phyloP scores from a whole-genome alignment of 352 stramenopile genomes.

The Phytophthora tentaculata region DNA sequence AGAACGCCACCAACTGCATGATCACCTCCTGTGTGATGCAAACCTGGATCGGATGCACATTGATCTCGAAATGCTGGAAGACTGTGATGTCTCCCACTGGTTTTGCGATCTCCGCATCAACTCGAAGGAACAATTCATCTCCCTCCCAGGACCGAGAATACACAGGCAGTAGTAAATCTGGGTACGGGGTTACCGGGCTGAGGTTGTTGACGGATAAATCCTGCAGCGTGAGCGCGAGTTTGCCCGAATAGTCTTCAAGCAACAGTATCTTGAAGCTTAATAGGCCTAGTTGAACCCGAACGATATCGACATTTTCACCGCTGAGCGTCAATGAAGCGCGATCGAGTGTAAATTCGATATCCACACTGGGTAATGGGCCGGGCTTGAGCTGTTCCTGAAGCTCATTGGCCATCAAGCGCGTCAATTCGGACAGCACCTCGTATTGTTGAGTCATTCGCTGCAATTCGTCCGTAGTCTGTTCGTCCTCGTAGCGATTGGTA shows the following conservation, averaged over 20 bases:
- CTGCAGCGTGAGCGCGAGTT: constrained; percentile 62
- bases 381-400: constrained; percentile 45
- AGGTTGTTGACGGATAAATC: constrained; percentile 72
- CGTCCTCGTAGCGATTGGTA: constrained; percentile 47
- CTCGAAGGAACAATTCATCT: constrained; percentile 70
- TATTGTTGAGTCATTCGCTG: constrained; percentile 52
- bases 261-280: constrained; percentile 73
- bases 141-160: constrained; percentile 60
- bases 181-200: constrained; percentile 70
- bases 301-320: constrained; percentile 64
- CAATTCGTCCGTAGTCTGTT: constrained; percentile 56
- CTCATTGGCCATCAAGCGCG: constrained; percentile 42
- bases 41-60: constrained; percentile 86
- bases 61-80: constrained; percentile 87
- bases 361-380: constrained; percentile 59
- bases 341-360: constrained; percentile 67
- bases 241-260: constrained; percentile 74
- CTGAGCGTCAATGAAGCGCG: constrained; percentile 68
- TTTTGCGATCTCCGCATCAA: constrained; percentile 77
- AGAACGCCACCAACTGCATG: constrained; percentile 70
- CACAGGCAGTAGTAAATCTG: constrained; percentile 63
- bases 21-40: constrained; percentile 85
- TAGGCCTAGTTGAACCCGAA: constrained; percentile 48
- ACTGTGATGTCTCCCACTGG: constrained; percentile 64
- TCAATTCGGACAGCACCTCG: constrained; percentile 49